These are phyloP conservation scores for Capsella rubella DNA, from an alignment of 441 rosid species.

Conservation along the genomic window DNA sequence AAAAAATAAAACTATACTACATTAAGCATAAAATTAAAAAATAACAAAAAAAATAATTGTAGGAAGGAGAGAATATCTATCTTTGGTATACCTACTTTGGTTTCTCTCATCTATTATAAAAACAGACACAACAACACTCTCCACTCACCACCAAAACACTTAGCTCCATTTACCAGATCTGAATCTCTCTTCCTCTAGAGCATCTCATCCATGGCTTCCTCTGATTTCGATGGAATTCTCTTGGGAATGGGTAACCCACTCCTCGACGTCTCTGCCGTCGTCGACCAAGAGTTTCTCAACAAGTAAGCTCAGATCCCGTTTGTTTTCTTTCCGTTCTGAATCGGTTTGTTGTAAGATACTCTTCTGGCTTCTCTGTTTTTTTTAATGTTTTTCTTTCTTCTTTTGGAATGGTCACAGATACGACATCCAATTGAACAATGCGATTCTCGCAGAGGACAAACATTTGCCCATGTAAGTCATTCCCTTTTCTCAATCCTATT, in stretches of 20 bases:
- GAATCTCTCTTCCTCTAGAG: slow-evolving; percentile 4
- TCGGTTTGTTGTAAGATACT: neutral
- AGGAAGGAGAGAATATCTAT: slow-evolving; percentile 5
- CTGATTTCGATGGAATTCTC: slow-evolving; percentile 60
- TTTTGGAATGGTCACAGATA: slow-evolving; percentile 46
- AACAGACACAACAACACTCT: slow-evolving; percentile 1
- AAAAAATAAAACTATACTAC: no score
- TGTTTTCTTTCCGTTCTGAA: slow-evolving; percentile 1
- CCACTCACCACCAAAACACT: slow-evolving; percentile 18
- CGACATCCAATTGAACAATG: slow-evolving; percentile 84
- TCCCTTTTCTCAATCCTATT: no score
- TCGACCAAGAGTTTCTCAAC: slow-evolving; percentile 76
- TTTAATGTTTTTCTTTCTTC: neutral
- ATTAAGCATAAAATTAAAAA: neutral
- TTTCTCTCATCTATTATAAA: slow-evolving; percentile 1
- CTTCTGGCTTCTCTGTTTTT: neutral
- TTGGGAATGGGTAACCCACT: slow-evolving; percentile 98
- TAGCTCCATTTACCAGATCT: slow-evolving; percentile 36
- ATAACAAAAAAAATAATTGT: neutral
- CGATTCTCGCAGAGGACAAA: slow-evolving; percentile 95
- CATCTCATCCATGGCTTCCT: slow-evolving; percentile 57
- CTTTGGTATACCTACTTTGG: slow-evolving; percentile 26
- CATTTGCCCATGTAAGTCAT: slow-evolving; percentile 83
- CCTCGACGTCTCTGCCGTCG: slow-evolving; percentile 91
- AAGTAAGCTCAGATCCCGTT: slow-evolving; percentile 56